Percentiles rank a stretch among this genome's conserved stretches.
Conservation (phyloP, 129 eudicot genomes). For the Calendula officinalis region DNA sequence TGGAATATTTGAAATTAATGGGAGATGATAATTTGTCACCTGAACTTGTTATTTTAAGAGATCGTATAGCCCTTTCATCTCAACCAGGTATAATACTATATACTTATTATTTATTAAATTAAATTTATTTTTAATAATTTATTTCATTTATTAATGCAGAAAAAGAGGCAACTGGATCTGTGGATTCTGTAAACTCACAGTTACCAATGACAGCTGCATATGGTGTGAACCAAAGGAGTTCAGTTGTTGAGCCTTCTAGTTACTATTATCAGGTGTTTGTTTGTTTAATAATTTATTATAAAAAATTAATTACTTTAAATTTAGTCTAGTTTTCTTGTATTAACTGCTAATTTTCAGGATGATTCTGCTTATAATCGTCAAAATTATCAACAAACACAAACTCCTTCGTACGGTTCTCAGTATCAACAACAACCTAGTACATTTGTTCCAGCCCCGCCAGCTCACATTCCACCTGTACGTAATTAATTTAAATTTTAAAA, state of each 20-base stretch:
- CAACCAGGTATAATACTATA: constrained; percentile 52
- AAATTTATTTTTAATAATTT: background rate
- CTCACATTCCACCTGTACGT: constrained; percentile 55
- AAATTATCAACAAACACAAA: constrained; percentile 54
- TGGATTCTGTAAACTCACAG: constrained; percentile 39
- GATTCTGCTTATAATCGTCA: constrained; percentile 41
- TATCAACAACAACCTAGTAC: constrained; percentile 39
- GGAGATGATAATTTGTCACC: constrained; percentile 84
- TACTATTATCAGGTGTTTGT: constrained; percentile 56
- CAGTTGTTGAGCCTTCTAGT: constrained; percentile 49
- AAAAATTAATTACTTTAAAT: too few species aligned
- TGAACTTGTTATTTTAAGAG: constrained; percentile 74
- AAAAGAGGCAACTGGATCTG: constrained; percentile 40
- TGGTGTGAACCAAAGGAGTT: constrained; percentile 44
- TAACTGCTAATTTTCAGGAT: constrained; percentile 20
- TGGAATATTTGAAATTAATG: constrained; percentile 74
- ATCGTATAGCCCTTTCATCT: constrained; percentile 67
- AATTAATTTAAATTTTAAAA: background rate
- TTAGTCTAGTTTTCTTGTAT: constrained; percentile 3
- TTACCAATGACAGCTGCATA: constrained; percentile 38
- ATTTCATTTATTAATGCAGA: constrained; percentile 30
- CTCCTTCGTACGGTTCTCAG: constrained; percentile 44
- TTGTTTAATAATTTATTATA: too few species aligned
- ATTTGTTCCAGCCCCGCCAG: constrained; percentile 64
- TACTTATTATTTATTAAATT: background rate